Evolutionary conservation across 2,329 filamentous ascomycete species (phyloP).

Genomic region (Fusarium foetens): DNA sequence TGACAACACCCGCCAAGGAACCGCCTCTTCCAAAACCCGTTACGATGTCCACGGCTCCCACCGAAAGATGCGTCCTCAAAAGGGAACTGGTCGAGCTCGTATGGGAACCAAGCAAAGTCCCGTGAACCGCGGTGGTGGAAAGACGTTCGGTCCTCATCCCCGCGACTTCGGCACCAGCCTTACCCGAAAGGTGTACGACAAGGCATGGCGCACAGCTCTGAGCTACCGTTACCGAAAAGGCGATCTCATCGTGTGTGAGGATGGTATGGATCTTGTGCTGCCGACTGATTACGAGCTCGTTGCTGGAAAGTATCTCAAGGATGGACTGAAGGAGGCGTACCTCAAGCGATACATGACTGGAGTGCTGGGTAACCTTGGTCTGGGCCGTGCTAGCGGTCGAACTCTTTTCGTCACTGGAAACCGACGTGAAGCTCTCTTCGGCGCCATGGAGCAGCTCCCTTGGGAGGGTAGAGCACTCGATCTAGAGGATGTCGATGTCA

Average conservation of each 20-base stretch:
- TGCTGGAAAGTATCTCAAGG: constrained; percentile 55
- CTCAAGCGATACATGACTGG: constrained; percentile 70
- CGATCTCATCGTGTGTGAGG: constrained; percentile 86
- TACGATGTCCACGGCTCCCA: constrained; percentile 85
- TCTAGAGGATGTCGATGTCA: constrained; percentile 89
- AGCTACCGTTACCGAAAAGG: constrained; percentile 90
- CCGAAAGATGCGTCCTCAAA: constrained; percentile 85
- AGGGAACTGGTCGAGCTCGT: constrained; percentile 84
- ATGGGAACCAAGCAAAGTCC: constrained; percentile 84
- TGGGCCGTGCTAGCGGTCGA: constrained; percentile 73
- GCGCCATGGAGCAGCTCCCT: constrained; percentile 71
- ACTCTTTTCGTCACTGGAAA: constrained; percentile 79
- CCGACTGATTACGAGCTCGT: constrained; percentile 61
- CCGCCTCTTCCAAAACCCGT: constrained; percentile 83
- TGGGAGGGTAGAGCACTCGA: constrained; percentile 76
- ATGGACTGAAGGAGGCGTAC: constrained; percentile 65
- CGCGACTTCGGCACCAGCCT: constrained; percentile 88
- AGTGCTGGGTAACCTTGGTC: constrained; percentile 76
- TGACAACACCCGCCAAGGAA: constrained; percentile 87
- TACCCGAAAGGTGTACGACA: constrained; percentile 90
- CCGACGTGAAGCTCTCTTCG: constrained; percentile 70
- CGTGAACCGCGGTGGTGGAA: constrained; percentile 84
- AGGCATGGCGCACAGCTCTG: constrained; percentile 93
- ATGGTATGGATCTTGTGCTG: constrained; percentile 74
- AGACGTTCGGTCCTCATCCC: constrained; percentile 88